Base-by-base conservation (phyloP, 164 flowering plant genomes). In the Vitis labrusca region DNA sequence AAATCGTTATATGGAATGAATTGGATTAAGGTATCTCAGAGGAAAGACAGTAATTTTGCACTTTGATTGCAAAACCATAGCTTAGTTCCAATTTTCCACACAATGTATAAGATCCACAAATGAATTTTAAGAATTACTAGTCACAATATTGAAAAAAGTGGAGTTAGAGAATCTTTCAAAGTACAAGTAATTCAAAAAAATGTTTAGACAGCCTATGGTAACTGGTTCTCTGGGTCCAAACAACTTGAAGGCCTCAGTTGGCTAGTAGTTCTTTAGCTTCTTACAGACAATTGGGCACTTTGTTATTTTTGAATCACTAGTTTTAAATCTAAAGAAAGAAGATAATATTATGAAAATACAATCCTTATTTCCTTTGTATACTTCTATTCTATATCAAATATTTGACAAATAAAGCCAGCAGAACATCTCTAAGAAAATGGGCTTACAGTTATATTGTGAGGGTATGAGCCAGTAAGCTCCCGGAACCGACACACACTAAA, bases 401-500 rank as follows among this genome's bases (percentile, higher is more conserved):
- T 6, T 48, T 44, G 44, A 37, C 44, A 37, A 37, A 37, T 37
- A 0, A 37, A 37, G 44, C 7, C 44, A 37, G 5, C 2, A 2
- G 44, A 37, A 37, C 7, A 37, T 37, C 44, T 6, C 44, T 37
- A 37, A 61, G 51, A 44, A 57, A 4, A 48, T 17, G 50, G 55
- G n/a, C 93, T 87, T 80, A 94, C 99, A 60, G 98, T 94, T 75
- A 94, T 89, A 63, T 94, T 94, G 1, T 79, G 73, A 61, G 99
- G 98, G 74, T 94, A 94, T 59, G 78, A 48, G 72, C 99, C 99
- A 50, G 99, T 95, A 72, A 95, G 98, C 74, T 95, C 99, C 71
- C 97, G 82, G 78, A 95, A 95, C 64, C 99, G 91, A 60, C 99
- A 95, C 5, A 95, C 88, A 65, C 98, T 95, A 64, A 95, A 95